Conservation (phyloP, 805 yeast species). For the Nakazawaea sp. region DNA sequence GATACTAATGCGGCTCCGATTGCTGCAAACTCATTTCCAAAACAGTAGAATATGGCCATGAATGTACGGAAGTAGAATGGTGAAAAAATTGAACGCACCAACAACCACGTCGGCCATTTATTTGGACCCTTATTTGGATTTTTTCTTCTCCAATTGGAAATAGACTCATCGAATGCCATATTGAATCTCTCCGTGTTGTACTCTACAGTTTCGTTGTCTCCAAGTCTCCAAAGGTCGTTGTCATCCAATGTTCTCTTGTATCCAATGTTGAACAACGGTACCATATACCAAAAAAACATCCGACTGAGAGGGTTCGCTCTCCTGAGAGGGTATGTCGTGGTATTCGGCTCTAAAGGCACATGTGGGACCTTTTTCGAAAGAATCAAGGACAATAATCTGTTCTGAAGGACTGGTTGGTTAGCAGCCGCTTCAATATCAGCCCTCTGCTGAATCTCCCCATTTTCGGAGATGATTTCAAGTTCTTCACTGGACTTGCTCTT, state of each 20-base stretch:
- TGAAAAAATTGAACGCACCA: conserved; percentile 35
- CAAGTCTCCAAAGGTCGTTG: conserved; percentile 49
- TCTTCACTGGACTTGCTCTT: too few species aligned
- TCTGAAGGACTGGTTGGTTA: conserved; percentile 18
- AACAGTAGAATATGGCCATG: conserved; percentile 25
- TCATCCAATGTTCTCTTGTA: conserved; percentile 66
- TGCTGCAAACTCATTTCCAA: conserved; percentile 41
- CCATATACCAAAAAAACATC: conserved; percentile 59
- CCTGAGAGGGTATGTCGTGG: conserved; percentile 34
- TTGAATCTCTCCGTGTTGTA: conserved; percentile 27
- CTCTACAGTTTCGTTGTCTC: conserved; percentile 35
- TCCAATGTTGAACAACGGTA: conserved; percentile 59
- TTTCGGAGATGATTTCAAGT: too few species aligned
- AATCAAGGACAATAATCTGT: conserved; percentile 25
- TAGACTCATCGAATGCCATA: conserved; percentile 22
- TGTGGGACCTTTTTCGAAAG: conserved; percentile 34
- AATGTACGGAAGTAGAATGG: conserved; percentile 27
- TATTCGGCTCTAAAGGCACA: conserved; percentile 33
- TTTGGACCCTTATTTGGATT: conserved; percentile 25
- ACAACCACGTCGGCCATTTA: conserved; percentile 28
- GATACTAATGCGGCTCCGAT: conserved; percentile 60
- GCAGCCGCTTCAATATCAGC: too few species aligned
- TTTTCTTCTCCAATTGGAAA: conserved; percentile 14
- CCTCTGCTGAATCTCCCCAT: too few species aligned
- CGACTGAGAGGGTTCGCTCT: conserved; percentile 30